Evolutionary conservation across 768 basidiomycete genomes (phyloP), one percentile per base, ranked within the genome.

Genomic region (Trametes maxima): DNA sequence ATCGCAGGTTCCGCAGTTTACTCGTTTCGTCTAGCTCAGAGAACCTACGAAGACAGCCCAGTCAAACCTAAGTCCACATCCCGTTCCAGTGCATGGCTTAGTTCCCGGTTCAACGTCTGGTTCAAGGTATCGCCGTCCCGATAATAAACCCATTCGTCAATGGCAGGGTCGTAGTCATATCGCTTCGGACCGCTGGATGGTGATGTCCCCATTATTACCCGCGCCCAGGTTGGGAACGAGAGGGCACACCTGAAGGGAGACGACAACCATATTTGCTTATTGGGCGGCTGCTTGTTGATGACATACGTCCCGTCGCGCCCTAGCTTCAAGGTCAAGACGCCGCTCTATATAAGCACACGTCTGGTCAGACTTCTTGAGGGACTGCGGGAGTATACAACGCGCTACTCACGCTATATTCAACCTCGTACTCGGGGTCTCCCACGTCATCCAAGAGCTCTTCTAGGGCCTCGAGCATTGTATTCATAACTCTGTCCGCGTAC

Each of bases 261-360:
- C 4, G 93, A 95, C 19, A 97, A 79, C 95, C 95, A 97, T 67
- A 97, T 96, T 71, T 97, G 95, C 76, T 94, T 94, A 72, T 97
- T 97, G 6, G 95, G 95, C 12, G 95, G 95, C 72, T 97, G 95
- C 79, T 96, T 97, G 76, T 97, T 97, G 75, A 97, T 88, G 28
- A 96, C 95, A 76, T 96, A 97, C 12, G 91, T 96, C 14, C 93
- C 94, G 57, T 86, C 77, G 42, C 80, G 76, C 33, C 88, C 94
- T 16, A 95, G 79, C 50, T 79, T 80, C 45, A 96, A 82, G 0
- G 94, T 97, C 36, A 97, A 73, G 33, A 97, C 95, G n/a, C 95
- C 95, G 68, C 89, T 87, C 95, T 96, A 72, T n/a, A 33, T 21
- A 45, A 40, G 44, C 48, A 19, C 28, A 42, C 21, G 19, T 40